Conservation (phyloP, 345 rosid genomes). For the Arabidopsis suecica region DNA sequence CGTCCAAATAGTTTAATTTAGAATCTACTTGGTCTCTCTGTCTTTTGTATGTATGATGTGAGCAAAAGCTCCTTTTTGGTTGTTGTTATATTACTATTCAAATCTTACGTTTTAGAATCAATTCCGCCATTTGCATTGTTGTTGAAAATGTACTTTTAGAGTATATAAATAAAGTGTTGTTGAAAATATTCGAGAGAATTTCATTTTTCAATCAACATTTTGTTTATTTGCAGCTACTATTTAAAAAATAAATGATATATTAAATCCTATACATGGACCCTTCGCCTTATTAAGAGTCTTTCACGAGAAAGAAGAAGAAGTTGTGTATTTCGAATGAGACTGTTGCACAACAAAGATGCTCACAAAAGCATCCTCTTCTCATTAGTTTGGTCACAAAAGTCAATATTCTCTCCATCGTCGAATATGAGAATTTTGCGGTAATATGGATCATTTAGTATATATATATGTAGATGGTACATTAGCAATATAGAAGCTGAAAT, state of each 20-base stretch:
- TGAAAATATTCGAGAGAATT: slow-evolving; percentile 27
- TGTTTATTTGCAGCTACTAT: slow-evolving; percentile 7
- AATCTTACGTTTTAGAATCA: slow-evolving; percentile 34
- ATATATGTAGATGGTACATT: background rate
- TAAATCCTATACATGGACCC: background rate
- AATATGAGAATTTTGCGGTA: background rate
- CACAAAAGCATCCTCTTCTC: slow-evolving; percentile 50
- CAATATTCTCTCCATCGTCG: background rate
- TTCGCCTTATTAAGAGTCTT: background rate
- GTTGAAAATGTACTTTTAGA: slow-evolving; percentile 35
- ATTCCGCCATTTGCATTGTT: slow-evolving; percentile 38
- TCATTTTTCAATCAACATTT: background rate
- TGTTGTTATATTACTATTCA: slow-evolving; percentile 31
- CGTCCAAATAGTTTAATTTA: slow-evolving; percentile 23
- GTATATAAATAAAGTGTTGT: slow-evolving; percentile 23
- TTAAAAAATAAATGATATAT: background rate
- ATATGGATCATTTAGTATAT: background rate
- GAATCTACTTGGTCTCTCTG: slow-evolving; percentile 20
- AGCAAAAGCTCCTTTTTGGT: slow-evolving; percentile 38
- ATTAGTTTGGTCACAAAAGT: slow-evolving; percentile 5
- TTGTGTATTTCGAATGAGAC: slow-evolving; percentile 42
- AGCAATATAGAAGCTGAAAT: background rate
- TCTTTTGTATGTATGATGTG: slow-evolving; percentile 36
- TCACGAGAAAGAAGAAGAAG: slow-evolving; percentile 23
- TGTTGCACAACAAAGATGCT: slow-evolving; percentile 46